A percentile compares a stretch with the other conserved stretches of the same genome.
phyloP scores from a whole-genome alignment of 129 eudicot genomes.

The Artemisia tridentata region DNA sequence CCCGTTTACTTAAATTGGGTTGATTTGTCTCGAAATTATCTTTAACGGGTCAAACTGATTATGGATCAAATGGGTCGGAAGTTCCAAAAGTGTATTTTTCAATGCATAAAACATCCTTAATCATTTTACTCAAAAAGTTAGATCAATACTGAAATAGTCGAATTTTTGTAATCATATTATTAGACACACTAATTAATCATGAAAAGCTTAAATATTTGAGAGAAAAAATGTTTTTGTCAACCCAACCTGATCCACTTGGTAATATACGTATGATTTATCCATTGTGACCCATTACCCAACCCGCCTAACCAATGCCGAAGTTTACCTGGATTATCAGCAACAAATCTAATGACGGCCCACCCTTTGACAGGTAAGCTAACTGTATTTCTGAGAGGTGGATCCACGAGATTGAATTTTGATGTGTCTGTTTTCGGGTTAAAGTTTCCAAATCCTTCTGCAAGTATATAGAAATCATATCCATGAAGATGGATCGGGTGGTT shows the following conservation, averaged over 20 bases:
- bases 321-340: too few relatives aligned
- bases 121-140: neutral
- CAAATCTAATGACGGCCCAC: too few relatives aligned
- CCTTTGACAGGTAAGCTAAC: too few relatives aligned
- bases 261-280: neutral
- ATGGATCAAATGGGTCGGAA: too few relatives aligned
- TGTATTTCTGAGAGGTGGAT: too few relatives aligned
- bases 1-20: too few relatives aligned
- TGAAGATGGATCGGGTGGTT: conserved; percentile 98
- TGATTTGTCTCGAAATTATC: too few relatives aligned
- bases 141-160: neutral
- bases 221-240: neutral
- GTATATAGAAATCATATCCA: conserved; percentile 86
- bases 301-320: too few relatives aligned
- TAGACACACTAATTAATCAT: neutral
- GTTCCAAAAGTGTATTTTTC: neutral
- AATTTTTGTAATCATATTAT: neutral
- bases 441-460: conserved; percentile 92
- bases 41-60: too few relatives aligned
- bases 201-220: neutral
- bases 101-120: neutral
- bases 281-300: conserved; percentile 1
- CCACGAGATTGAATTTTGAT: too few relatives aligned
- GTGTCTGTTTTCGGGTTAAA: conserved; percentile 62
- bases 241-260: neutral